Conservation (phyloP, 2,329 filamentous ascomycete genomes). For the Aspergillus pseudoglaucus region DNA sequence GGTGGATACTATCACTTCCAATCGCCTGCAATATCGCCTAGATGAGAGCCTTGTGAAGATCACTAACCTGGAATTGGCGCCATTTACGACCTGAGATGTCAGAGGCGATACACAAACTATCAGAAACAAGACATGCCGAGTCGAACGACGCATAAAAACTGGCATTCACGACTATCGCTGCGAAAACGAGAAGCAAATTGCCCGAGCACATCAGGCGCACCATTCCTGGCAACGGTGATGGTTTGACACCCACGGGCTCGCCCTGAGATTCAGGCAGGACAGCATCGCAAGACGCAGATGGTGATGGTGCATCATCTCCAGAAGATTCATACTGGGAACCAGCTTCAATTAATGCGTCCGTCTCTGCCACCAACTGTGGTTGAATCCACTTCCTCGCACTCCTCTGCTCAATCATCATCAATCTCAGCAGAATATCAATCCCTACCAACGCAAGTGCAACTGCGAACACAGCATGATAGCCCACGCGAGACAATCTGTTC, state of each 20-base stretch:
- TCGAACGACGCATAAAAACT: slow-evolving; percentile 51
- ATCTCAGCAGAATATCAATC: slow-evolving; percentile 55
- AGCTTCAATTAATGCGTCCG: slow-evolving; percentile 4
- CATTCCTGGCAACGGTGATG: slow-evolving; percentile 12
- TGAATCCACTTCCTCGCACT: slow-evolving; percentile 10
- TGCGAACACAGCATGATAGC: slow-evolving; percentile 26
- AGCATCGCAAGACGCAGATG: not conserved
- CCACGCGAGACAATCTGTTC: slow-evolving; percentile 16
- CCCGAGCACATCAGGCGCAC: slow-evolving; percentile 33
- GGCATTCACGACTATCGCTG: slow-evolving; percentile 43
- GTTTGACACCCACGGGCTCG: slow-evolving; percentile 6
- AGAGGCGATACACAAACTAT: no score
- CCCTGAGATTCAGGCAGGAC: no score
- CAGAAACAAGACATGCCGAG: slow-evolving; percentile 16
- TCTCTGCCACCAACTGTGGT: slow-evolving; percentile 3
- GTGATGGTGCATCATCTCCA: not conserved
- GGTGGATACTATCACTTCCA: not conserved
- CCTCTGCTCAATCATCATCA: slow-evolving; percentile 50
- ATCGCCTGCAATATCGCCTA: no score
- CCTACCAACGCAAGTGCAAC: slow-evolving; percentile 43
- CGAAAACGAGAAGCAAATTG: slow-evolving; percentile 40
- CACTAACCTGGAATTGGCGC: no score
- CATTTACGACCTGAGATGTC: slow-evolving; percentile 16
- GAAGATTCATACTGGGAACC: not conserved
- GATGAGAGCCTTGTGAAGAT: no score